Evolutionary conservation across 495 filamentous ascomycete genomes (phyloP).

Genomic region (Penicillium coprophilum): DNA sequence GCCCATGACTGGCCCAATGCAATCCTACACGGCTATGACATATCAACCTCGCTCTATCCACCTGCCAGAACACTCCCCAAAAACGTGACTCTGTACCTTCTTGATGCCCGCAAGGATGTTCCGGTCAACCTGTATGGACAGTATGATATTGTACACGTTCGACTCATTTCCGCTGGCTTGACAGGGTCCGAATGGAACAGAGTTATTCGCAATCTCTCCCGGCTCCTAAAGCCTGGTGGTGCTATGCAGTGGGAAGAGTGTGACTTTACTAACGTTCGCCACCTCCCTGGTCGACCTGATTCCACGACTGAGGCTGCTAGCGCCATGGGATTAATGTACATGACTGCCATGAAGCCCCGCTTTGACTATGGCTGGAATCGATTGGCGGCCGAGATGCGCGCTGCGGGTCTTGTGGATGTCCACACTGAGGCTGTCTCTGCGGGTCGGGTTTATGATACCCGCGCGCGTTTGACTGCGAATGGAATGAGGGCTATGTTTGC

Average conservation of each 20-base stretch:
- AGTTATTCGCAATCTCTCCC: slow-evolving; percentile 21
- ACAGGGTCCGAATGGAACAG: slow-evolving; percentile 20
- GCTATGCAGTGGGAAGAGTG: slow-evolving; percentile 43
- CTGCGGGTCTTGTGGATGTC: background rate
- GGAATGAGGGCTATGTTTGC: slow-evolving; percentile 18
- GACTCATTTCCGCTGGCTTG: slow-evolving; percentile 31
- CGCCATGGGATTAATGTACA: slow-evolving; percentile 10
- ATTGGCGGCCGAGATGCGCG: background rate
- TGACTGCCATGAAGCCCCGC: slow-evolving; percentile 1
- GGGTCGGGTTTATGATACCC: background rate
- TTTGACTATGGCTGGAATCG: slow-evolving; percentile 3
- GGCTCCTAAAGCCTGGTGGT: slow-evolving; percentile 38
- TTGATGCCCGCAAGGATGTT: slow-evolving; percentile 22
- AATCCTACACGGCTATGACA: slow-evolving; percentile 27
- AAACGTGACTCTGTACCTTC: slow-evolving; percentile 16
- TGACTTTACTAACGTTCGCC: slow-evolving; percentile 1
- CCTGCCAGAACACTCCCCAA: slow-evolving; percentile 24
- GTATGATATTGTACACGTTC: slow-evolving; percentile 41
- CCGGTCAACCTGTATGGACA: slow-evolving; percentile 20
- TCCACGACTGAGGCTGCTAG: background rate
- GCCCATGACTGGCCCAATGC: slow-evolving; percentile 20
- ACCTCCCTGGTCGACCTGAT: background rate
- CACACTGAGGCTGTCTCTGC: slow-evolving; percentile 3
- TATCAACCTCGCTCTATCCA: slow-evolving; percentile 27
- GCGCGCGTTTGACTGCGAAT: background rate